Conservation (phyloP, 805 yeast genomes). For the Yarrowia hollandica region DNA sequence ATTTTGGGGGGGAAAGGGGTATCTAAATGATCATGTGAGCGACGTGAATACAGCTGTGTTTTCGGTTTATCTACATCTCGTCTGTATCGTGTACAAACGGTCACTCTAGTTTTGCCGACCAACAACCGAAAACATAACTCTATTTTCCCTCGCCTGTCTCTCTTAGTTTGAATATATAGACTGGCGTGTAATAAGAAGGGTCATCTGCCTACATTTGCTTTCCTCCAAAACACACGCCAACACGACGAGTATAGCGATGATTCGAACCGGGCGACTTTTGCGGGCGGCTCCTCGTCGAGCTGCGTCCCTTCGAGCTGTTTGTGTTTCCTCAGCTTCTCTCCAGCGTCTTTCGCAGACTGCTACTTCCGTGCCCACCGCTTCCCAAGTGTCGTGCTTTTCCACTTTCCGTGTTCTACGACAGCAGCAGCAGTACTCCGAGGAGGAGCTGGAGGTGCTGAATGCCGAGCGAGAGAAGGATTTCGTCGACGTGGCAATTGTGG, state of each 20-base stretch:
- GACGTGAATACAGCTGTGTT: too few relatives aligned
- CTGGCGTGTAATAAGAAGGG: too few relatives aligned
- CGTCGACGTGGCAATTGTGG: slow-evolving; percentile 93
- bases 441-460: slow-evolving; percentile 25
- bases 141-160: neutral
- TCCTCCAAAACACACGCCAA: neutral
- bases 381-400: neutral
- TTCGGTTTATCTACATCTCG: too few relatives aligned
- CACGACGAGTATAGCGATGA: neutral
- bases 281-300: slow-evolving; percentile 4
- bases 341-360: neutral
- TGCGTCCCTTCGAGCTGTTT: neutral
- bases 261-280: slow-evolving; percentile 20
- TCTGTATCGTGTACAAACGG: too few relatives aligned
- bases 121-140: slow-evolving; percentile 21
- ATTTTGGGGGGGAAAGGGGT: too few relatives aligned
- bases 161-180: neutral
- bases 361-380: too few relatives aligned
- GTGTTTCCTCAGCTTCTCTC: neutral
- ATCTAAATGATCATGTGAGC: too few relatives aligned
- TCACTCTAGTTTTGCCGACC: too few relatives aligned
- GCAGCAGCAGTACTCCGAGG: slow-evolving; percentile 23
- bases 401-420: neutral
- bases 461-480: slow-evolving; percentile 78
- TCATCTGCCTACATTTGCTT: too few relatives aligned